Percentiles rank a stretch among this genome's conserved stretches.
phyloP scores from a whole-genome alignment of 305 asterid genomes.

The Fraxinus albicans region DNA sequence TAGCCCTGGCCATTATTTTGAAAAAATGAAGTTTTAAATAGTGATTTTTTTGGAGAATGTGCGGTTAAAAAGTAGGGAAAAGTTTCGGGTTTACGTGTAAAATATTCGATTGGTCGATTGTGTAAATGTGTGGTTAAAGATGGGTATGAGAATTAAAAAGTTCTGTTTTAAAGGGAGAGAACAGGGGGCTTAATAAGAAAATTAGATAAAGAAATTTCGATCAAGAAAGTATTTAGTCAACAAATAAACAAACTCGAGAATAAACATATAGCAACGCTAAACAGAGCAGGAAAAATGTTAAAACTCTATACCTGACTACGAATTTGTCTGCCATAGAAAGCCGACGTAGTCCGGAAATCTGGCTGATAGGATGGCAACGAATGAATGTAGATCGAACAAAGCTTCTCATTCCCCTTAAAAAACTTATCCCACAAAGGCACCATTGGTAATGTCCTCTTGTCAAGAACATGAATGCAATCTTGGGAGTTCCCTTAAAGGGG shows the following conservation, averaged over 20 bases:
- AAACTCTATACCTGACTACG: conserved; percentile 74
- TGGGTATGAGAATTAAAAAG: no score
- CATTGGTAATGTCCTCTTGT: conserved; percentile 87
- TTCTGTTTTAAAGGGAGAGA: no score
- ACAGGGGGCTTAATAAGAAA: no score
- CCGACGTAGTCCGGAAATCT: conserved; percentile 53
- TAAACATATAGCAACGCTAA: background rate
- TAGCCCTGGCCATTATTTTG: background rate
- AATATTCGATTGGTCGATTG: background rate
- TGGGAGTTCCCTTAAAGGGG: conserved; percentile 76
- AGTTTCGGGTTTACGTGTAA: background rate
- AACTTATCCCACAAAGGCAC: conserved; percentile 91
- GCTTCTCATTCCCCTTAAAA: conserved; percentile 64
- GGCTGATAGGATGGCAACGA: conserved; percentile 75
- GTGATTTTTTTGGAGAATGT: background rate
- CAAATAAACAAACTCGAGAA: background rate
- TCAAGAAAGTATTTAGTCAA: no score
- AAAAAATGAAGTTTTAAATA: background rate
- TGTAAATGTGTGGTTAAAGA: background rate
- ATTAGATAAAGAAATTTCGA: no score
- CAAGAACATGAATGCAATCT: conserved; percentile 92
- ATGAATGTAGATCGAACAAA: conserved; percentile 69
- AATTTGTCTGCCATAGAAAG: conserved; percentile 71
- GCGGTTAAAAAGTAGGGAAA: background rate
- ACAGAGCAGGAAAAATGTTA: background rate